Conservation (phyloP, 73 alveolate genomes). For the Tetrahymena elliotti region DNA sequence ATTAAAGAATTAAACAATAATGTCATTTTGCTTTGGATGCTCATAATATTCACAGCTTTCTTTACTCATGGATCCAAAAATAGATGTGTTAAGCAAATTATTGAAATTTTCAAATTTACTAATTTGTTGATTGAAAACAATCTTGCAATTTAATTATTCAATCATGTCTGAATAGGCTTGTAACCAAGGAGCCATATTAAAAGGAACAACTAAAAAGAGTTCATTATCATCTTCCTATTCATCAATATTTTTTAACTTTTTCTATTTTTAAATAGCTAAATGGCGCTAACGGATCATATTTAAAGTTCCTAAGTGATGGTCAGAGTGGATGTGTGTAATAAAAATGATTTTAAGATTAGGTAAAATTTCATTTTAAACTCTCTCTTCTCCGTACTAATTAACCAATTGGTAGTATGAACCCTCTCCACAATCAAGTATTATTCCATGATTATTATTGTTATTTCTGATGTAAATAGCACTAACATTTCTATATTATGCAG, state of each 20-base stretch:
- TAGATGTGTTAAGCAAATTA: background rate
- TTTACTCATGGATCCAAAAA: background rate
- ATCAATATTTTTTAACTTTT: conserved; percentile 30
- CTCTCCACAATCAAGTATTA: conserved; percentile 45
- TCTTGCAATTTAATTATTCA: background rate
- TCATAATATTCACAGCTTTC: background rate
- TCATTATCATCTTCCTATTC: conserved; percentile 45
- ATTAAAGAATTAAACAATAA: conserved; percentile 9
- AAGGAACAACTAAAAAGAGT: conserved; percentile 74
- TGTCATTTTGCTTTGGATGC: background rate
- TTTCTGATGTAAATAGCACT: conserved; percentile 12
- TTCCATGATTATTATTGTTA: conserved; percentile 5
- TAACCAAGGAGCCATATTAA: conserved; percentile 59
- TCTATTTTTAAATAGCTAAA: background rate
- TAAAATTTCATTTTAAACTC: conserved; percentile 45
- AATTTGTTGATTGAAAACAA: background rate
- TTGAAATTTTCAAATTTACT: background rate
- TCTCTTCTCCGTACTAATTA: conserved; percentile 7
- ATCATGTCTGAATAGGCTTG: conserved; percentile 26
- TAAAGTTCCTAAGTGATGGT: conserved; percentile 87
- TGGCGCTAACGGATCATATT: conserved; percentile 46
- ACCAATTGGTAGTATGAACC: conserved; percentile 17
- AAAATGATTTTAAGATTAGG: conserved; percentile 60
- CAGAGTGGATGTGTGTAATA: conserved; percentile 92
- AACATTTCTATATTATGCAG: conserved; percentile 37